Base-by-base conservation (phyloP, 1,139 yeast genomes). In the Torulaspora globosa region DNA sequence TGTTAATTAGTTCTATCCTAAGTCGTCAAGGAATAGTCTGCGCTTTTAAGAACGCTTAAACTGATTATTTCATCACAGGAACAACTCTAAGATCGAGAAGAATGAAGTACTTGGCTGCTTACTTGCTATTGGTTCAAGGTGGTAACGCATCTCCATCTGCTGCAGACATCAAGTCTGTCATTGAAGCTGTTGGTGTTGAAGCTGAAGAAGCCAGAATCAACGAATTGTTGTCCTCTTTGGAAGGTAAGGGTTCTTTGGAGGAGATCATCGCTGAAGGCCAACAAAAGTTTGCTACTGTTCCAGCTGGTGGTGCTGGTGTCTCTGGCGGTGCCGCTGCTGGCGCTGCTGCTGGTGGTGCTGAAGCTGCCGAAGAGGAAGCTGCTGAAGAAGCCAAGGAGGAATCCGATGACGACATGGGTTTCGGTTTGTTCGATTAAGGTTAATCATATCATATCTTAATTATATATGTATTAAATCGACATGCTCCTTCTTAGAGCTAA, bases 201-300 rank as follows among this genome's bases (percentile, higher is more conserved):
- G 94, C 84, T 68, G 97, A 92, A 69, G 94, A 85, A 66, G 80
- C 84, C 70, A 89, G 89, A 75, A 73, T 92, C 75, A 74, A 81
- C 69, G 76, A 85, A 70, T 84, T 92, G 72, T 77, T 92, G 69
- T 74, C 87, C 63, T 95, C 94, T 72, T 82, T 92, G 67, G 90
- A 87, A 75, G 98, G 97, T 75, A 92, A 92, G 85, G 74, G 79
- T 70, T 80, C 85, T 70, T 55, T 70, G 51, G 82, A 79, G 62
- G 96, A 89, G 76, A 84, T 92, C 76, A 84, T 92, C 65, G 92
- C 97, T 69, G 95, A 82, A 76, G 98, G 98, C 80, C 76, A 86
- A 73, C 76, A 82, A 74, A 92, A 92, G 81, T 85, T 92, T 71
- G 90, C 97, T 63, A 79, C 97, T 59, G 96, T 90, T 62, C 97